Conservation (phyloP, 441 rosid genomes). For the Eruca vesicaria region DNA sequence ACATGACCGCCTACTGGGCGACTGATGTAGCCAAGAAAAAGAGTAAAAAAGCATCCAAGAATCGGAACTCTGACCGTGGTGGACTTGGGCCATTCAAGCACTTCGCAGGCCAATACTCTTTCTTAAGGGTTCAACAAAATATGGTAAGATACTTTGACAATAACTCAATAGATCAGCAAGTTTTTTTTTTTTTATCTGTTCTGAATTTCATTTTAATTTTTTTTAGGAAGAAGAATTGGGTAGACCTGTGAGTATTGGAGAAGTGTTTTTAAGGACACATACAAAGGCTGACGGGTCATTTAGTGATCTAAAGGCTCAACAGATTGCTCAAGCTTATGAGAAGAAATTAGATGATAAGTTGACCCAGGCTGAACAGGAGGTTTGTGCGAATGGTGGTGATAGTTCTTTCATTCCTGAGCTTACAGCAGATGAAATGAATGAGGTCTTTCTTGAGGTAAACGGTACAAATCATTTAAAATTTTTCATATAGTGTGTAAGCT, state of each 20-base stretch:
- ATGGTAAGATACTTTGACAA: not conserved
- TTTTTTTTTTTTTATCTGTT: not conserved
- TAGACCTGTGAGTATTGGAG: not conserved
- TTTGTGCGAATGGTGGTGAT: too few species aligned
- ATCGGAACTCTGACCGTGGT: not conserved
- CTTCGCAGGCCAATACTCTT: not conserved
- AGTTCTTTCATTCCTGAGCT: too few species aligned
- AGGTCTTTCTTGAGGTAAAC: too few species aligned
- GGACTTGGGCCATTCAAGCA: not conserved
- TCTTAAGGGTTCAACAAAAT: not conserved
- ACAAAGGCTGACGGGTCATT: not conserved
- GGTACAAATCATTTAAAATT: too few species aligned
- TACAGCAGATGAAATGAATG: too few species aligned
- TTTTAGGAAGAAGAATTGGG: not conserved
- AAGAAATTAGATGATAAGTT: too few species aligned
- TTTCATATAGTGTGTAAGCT: too few species aligned
- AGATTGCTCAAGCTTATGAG: too few species aligned
- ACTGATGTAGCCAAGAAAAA: not conserved
- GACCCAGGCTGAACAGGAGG: too few species aligned
- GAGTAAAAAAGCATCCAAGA: not conserved
- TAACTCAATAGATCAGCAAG: not conserved
- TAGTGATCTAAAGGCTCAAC: not conserved
- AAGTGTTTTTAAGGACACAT: not conserved
- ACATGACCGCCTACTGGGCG: not conserved
- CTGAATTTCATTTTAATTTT: not conserved